Evolutionary conservation across 345 rosid genomes (phyloP), one percentile per base, ranked within the genome.

Genomic region (Eucalyptus victrix): DNA sequence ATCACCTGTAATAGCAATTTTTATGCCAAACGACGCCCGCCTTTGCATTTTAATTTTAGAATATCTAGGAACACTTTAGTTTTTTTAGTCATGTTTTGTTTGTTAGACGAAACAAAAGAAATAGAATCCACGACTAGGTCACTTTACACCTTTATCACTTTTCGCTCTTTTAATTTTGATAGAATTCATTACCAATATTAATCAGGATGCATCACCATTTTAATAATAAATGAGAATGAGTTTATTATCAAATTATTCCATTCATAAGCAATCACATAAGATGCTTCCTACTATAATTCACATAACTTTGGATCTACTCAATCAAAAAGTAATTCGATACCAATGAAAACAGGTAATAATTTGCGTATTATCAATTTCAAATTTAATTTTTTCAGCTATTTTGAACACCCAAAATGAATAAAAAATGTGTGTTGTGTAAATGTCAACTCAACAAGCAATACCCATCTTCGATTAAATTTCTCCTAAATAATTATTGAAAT

Each of bases 111-210:
- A 15, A n/a, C 19, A 65, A 65, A 32, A 65, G 76, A n/a, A 72
- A 10, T 72, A 19, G 26, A 34, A 72, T 72, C 45, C 45, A 19
- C 28, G 45, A 19, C 9, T 37, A 72, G 83, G 28, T 72, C 45
- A 37, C 2, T 37, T 72, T 37, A 34, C 5, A 4, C 26, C 44
- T 69, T 5, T 5, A 34, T 69, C 81, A 34, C 1, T 72, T 72
- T 34, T 69, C 0, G 6, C 40, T 37, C 0, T 15, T n/a, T 7
- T 3, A 4, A n/a, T n/a, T 6, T n/a, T 0, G 0, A 0, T n/a
- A 7, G 21, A 65, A 65, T 15, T n/a, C 76, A n/a, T 65, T n/a
- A n/a, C 3, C 76, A 4, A n/a, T 15, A 30, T 14, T 30, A 65
- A 30, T 8, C 11, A 3, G 3, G 21, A n/a, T 30, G 37, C 10